A percentile compares a stretch with the other conserved stretches of the same genome.
Evolutionary conservation across 129 eudicot genomes (phyloP).

Genomic region (Saussurea involucrata): DNA sequence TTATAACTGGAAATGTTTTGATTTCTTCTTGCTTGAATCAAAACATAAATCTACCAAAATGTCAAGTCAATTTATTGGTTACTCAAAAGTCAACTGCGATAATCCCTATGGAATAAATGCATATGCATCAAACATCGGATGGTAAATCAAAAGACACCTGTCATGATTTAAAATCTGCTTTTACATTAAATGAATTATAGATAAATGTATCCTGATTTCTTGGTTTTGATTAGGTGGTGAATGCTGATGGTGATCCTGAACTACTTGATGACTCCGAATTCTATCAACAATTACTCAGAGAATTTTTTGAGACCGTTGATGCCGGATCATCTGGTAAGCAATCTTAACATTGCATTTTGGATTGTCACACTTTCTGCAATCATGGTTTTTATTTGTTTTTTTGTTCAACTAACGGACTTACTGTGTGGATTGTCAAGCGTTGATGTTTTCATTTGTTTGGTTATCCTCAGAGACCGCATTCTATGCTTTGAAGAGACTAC

Average conservation of each 20-base stretch:
- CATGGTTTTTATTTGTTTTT: not conserved
- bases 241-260: conserved; percentile 82
- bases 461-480: conserved; percentile 60
- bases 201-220: not conserved
- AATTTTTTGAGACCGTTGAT: conserved; percentile 78
- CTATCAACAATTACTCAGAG: conserved; percentile 82
- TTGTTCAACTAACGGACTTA: not conserved
- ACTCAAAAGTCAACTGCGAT: not conserved
- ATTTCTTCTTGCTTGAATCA: not conserved
- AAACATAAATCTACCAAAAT: not conserved
- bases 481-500: conserved; percentile 78
- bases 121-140: not conserved
- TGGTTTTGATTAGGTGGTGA: conserved; percentile 31
- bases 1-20: not conserved
- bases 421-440: not conserved
- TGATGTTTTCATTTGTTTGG: not conserved
- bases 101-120: not conserved
- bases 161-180: not conserved
- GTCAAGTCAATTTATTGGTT: not conserved
- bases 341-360: not conserved
- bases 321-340: conserved; percentile 77
- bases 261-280: conserved; percentile 84
- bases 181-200: not conserved
- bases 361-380: not conserved
- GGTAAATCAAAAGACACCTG: too few relatives aligned